Evolutionary conservation across 148 eudicot genomes (phyloP).

Genomic region (Amaranthus hypochondriacus): DNA sequence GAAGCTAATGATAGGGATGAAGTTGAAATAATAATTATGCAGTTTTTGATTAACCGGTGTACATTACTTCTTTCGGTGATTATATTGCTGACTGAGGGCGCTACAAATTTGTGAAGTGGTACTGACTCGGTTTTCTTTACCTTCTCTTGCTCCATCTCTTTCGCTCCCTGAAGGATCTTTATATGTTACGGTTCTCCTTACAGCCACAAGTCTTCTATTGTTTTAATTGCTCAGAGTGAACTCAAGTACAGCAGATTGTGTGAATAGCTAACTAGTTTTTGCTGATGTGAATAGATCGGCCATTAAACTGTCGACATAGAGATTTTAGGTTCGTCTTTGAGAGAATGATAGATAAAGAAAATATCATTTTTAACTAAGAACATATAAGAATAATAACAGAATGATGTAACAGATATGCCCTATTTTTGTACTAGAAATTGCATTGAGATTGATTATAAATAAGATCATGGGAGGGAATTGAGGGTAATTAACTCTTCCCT

Average conservation of each 20-base stretch:
- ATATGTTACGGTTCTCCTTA: not conserved
- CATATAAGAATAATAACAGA: conserved; percentile 1
- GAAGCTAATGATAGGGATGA: conserved; percentile 13
- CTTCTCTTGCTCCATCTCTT: not conserved
- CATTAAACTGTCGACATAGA: conserved; percentile 1
- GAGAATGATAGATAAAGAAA: conserved; percentile 17
- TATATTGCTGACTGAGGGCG: conserved; percentile 8
- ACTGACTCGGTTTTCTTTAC: not conserved
- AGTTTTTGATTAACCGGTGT: not conserved
- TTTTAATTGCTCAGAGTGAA: conserved; percentile 10
- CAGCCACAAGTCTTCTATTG: conserved; percentile 10
- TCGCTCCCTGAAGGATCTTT: not conserved
- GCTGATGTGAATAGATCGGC: conserved; percentile 24
- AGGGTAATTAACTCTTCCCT: not conserved
- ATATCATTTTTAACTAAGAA: conserved; percentile 9
- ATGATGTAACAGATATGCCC: conserved; percentile 15
- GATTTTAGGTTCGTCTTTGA: conserved; percentile 12
- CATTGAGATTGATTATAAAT: not conserved
- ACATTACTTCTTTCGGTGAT: not conserved
- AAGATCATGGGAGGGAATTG: not conserved
- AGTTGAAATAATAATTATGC: not conserved
- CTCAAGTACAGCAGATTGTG: conserved; percentile 12
- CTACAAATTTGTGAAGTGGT: conserved; percentile 15
- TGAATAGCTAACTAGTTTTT: conserved; percentile 34
- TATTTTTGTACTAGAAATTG: conserved; percentile 13